Conservation (phyloP, 2,329 filamentous ascomycete species). For the Aureobasidium sp. region DNA sequence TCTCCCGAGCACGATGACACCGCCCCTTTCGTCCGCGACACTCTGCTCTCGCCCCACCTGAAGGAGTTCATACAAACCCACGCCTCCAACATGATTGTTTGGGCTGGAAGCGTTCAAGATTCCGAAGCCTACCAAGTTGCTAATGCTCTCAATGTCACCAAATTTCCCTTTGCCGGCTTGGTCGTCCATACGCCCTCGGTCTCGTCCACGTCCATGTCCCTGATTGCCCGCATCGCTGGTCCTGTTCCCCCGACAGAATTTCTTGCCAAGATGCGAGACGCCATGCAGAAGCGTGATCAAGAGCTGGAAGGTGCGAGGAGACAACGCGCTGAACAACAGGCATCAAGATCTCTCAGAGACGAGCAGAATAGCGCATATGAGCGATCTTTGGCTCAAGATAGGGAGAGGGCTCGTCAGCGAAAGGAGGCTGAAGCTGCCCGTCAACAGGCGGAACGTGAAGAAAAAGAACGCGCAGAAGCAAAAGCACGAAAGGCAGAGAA, state of each 20-base stretch:
- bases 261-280: slow-evolving; percentile 64
- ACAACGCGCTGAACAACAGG: slow-evolving; percentile 70
- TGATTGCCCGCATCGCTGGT: slow-evolving; percentile 71
- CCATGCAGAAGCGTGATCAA: slow-evolving; percentile 68
- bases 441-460: slow-evolving; percentile 58
- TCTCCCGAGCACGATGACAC: slow-evolving; percentile 96
- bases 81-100: slow-evolving; percentile 73
- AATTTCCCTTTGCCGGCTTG: slow-evolving; percentile 82
- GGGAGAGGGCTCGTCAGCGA: slow-evolving; percentile 71
- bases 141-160: slow-evolving; percentile 78
- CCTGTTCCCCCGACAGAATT: slow-evolving; percentile 64
- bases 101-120: slow-evolving; percentile 89
- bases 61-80: slow-evolving; percentile 67
- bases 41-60: slow-evolving; percentile 69
- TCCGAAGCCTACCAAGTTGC: slow-evolving; percentile 91
- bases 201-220: slow-evolving; percentile 81
- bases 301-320: slow-evolving; percentile 69
- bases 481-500: slow-evolving; percentile 52
- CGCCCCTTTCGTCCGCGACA: slow-evolving; percentile 70
- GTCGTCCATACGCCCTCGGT: slow-evolving; percentile 83
- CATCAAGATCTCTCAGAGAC: slow-evolving; percentile 70
- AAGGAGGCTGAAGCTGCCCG: slow-evolving; percentile 65
- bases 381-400: slow-evolving; percentile 77
- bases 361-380: slow-evolving; percentile 94
- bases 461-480: slow-evolving; percentile 56